phyloP scores from a whole-genome alignment of 2,329 filamentous ascomycete species.

The Penicillium olsonii region DNA sequence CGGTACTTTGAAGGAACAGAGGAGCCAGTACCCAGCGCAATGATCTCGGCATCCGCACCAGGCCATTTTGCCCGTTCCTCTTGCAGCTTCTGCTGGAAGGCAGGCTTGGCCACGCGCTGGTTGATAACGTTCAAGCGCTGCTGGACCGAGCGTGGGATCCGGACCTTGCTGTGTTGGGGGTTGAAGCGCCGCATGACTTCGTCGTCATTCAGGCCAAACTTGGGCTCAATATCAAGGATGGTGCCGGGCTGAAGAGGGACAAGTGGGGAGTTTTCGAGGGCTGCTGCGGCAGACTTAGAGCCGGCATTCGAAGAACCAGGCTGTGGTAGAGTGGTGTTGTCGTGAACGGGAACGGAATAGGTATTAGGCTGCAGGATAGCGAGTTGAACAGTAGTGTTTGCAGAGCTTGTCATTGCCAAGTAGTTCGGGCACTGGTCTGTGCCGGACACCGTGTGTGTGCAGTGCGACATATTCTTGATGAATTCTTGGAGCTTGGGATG shows the following conservation, averaged over 20 bases:
- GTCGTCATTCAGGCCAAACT: constrained; percentile 38
- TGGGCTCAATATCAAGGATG: constrained; percentile 49
- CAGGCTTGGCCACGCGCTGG: constrained; percentile 28
- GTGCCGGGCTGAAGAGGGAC: constrained; percentile 45
- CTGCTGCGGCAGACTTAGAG: constrained; percentile 13
- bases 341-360: constrained; percentile 69
- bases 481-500: constrained; percentile 68
- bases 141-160: constrained; percentile 33
- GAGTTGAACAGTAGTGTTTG: constrained; percentile 67
- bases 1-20: constrained; percentile 88
- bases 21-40: constrained; percentile 88
- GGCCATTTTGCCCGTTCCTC: constrained; percentile 66
- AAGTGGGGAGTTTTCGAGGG: constrained; percentile 25
- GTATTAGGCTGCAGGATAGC: constrained; percentile 71
- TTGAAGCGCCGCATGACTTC: constrained; percentile 33
- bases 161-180: constrained; percentile 17
- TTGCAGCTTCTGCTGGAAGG: constrained; percentile 37
- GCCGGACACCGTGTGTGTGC: constrained; percentile 78
- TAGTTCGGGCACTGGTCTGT: constrained; percentile 74
- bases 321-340: constrained; percentile 56
- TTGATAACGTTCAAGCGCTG: constrained; percentile 31
- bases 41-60: constrained; percentile 75
- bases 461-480: constrained; percentile 60
- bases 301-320: constrained; percentile 22
- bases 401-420: constrained; percentile 68